phyloP scores from a whole-genome alignment of 768 basidiomycete species.

The Hemileccinum impolitum region DNA sequence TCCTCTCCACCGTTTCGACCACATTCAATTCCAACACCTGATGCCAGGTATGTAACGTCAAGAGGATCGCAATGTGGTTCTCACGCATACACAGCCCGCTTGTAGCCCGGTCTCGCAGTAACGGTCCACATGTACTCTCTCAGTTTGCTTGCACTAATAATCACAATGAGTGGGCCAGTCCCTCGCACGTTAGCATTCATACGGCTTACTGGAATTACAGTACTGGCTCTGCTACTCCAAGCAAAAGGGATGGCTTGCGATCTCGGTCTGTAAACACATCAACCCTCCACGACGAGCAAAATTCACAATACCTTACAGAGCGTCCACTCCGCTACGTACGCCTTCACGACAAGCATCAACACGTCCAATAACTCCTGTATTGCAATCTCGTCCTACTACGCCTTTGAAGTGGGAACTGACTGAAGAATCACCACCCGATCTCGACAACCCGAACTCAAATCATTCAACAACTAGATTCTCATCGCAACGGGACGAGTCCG shows the following conservation, averaged over 20 bases:
- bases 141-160: constrained; percentile 1
- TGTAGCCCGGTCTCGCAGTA: constrained; percentile 16
- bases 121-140: constrained; percentile 12
- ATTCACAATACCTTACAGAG: constrained; percentile 4
- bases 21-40: constrained; percentile 29
- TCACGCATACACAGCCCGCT: constrained; percentile 21
- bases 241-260: constrained; percentile 3
- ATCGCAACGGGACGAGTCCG: constrained; percentile 26
- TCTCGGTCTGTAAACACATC: constrained; percentile 14
- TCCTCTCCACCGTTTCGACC: constrained; percentile 17
- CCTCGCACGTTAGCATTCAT: not conserved
- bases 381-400: constrained; percentile 11
- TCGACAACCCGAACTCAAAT: not conserved
- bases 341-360: constrained; percentile 14
- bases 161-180: constrained; percentile 12
- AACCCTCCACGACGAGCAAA: not conserved
- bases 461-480: not conserved
- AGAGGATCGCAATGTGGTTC: not conserved
- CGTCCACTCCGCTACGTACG: constrained; percentile 16
- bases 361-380: constrained; percentile 13
- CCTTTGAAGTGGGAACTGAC: constrained; percentile 4
- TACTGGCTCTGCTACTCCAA: not conserved
- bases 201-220: constrained; percentile 8
- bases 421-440: not conserved
- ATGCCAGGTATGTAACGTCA: constrained; percentile 24